Base-by-base conservation (phyloP, 345 rosid species). In the thale cress (Arabidopsis thaliana) region DNA sequence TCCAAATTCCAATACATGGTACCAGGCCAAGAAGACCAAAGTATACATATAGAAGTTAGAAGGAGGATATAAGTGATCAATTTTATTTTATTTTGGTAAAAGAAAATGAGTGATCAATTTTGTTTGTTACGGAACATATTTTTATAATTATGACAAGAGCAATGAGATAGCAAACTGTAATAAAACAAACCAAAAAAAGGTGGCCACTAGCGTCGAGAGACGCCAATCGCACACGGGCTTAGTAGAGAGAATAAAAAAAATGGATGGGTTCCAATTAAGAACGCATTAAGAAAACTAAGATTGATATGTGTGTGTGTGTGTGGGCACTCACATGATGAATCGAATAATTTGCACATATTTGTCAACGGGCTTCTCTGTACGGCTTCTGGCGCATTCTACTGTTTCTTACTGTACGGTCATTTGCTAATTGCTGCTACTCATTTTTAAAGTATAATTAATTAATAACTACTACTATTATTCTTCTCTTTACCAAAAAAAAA, bases 281-380 rank as follows among this genome's bases (percentile, higher is more conserved):
- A 59, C 68, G 79, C 79, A 75, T 75, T 75, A 28, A 41, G 55
- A 40, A 68, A 40, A 32, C 6, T 13, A 71, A 65, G 59, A 71
- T 36, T 60, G 49, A 28, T 37, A 10, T 16, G 41, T 38, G 25
- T 7, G 74, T 45, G 74, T 4, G 30, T 28, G 32, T 28, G 20
- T 12, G 48, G 48, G 48, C 46, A 40, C 73, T 53, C 37, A 5
- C 12, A 11, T 25, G 1, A 11, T 25, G 1, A 41, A 24, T 14
- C 78, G 72, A 75, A 75, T 75, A 67, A 38, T 42, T 42, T 75
- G 13, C 28, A 50, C 62, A 6, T 49, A 3, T 13, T 50, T 65
- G 79, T 75, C 79, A 75, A 75, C 79, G 79, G 79, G 40, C 62
- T 75, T 59, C 74, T 59, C 68, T 67, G 79, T 75, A 75, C 79